Evolutionary conservation across 2,329 filamentous ascomycete genomes (phyloP).

Genomic region (Penicillium hesseltinei): DNA sequence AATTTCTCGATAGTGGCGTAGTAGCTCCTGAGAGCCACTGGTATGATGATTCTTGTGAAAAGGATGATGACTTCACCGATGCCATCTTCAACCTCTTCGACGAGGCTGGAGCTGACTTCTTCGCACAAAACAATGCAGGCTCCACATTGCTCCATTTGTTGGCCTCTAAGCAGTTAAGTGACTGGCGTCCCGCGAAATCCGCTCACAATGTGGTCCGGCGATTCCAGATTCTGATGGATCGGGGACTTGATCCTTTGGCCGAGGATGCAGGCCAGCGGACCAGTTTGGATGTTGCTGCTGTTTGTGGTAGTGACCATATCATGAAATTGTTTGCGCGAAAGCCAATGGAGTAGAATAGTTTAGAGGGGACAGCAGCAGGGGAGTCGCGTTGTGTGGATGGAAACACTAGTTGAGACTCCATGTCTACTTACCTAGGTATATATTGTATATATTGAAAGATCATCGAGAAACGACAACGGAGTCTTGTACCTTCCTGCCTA

Average conservation of each 20-base stretch:
- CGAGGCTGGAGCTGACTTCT: constrained; percentile 4
- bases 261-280: constrained; percentile 18
- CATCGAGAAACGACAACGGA: too few species aligned
- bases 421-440: too few species aligned
- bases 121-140: background rate
- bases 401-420: background rate
- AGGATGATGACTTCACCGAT: background rate
- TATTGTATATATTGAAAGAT: too few species aligned
- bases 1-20: background rate
- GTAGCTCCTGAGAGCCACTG: accelerated
- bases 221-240: constrained; percentile 12
- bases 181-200: accelerated
- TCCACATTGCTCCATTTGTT: constrained; percentile 11
- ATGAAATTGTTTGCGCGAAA: constrained; percentile 11
- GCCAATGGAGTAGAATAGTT: background rate
- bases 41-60: background rate
- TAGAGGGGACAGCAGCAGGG: background rate
- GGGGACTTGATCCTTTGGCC: constrained; percentile 18
- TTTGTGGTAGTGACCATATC: constrained; percentile 15
- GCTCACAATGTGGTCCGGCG: background rate
- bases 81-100: background rate
- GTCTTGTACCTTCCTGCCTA: too few species aligned
- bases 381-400: background rate
- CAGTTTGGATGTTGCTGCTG: constrained; percentile 17
- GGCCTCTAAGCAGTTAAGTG: background rate